Evolutionary conservation across 1,284 basidiomycete genomes (phyloP), one percentile per base, ranked within the genome.

Genomic region (Ceratobasidium sp.): DNA sequence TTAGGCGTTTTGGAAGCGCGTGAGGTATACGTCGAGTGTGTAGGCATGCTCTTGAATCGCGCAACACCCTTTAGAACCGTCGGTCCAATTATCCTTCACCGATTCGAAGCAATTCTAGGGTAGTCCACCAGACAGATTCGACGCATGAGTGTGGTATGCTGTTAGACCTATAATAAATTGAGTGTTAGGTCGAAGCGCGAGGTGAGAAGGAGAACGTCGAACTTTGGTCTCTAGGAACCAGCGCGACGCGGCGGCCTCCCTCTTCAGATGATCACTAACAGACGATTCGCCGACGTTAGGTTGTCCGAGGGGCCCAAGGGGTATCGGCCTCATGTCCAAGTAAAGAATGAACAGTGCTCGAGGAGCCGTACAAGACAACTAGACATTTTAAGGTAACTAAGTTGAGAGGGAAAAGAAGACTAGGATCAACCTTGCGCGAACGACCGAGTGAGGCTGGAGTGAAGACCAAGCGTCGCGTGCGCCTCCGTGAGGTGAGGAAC

Each of bases 61-160:
- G 99, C 93, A 67, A 99, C 97, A 56, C 97, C 98, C 86, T 99
- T 99, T 79, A 99, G 90, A 42, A 99, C 98, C 0, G 66, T 93
- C 91, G 0, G 97, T 97, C 84, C 98, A 94, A 0, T 94, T 91
- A 85, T 99, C 97, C 79, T 91, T 88, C 39, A 88, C 87, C 49
- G 96, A 97, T 33, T 96, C 93, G 1, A 97, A 98, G 0, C 98
- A 84, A 99, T 96, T 80, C 98, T 98, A 42, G 97, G 97, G 85
- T 98, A 99, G 87, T 99, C 97, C 87, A 99, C 98, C 81, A 99
- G 93, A 88, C 99, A 99, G 85, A 99, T 99, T 80, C 95, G 91
- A 79, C 94, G 92, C 83, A 97, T 99, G 73, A 99, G 89, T 39
- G 96, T 95, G 86, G 99, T 98, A 87, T 99, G 99, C 90, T 99